phyloP scores from a whole-genome alignment of 371 early-diverging fungal species.

The Syncephalastrum racemosum region DNA sequence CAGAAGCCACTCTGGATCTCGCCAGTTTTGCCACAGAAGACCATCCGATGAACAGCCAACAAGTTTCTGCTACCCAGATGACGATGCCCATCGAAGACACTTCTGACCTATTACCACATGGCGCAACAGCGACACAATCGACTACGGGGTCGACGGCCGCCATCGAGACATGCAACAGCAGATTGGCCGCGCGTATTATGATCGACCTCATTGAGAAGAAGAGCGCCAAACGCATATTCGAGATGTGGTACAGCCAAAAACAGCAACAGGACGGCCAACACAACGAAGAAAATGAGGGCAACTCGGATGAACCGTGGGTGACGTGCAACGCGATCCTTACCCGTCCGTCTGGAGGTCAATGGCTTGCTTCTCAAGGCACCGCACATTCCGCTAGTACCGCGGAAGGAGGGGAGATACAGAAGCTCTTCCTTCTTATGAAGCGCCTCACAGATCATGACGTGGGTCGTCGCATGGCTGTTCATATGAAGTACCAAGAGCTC shows the following conservation, averaged over 20 bases:
- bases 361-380: background rate
- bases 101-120: background rate
- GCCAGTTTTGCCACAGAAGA: slow-evolving; percentile 32
- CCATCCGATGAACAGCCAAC: background rate
- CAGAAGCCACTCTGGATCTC: slow-evolving; percentile 40
- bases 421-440: slow-evolving; percentile 29
- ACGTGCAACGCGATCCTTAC: slow-evolving; percentile 25
- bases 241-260: slow-evolving; percentile 27
- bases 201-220: slow-evolving; percentile 40
- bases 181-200: slow-evolving; percentile 36
- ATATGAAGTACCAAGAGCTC: slow-evolving; percentile 53
- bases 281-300: background rate
- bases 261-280: slow-evolving; percentile 15
- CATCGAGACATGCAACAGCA: slow-evolving; percentile 24
- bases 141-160: background rate
- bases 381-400: slow-evolving; percentile 10
- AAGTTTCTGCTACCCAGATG: slow-evolving; percentile 8
- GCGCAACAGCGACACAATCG: slow-evolving; percentile 8
- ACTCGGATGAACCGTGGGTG: slow-evolving; percentile 26
- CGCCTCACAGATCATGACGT: slow-evolving; percentile 42
- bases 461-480: slow-evolving; percentile 43
- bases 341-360: background rate
- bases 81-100: slow-evolving; percentile 5
- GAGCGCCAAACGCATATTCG: slow-evolving; percentile 37
- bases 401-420: slow-evolving; percentile 37